Evolutionary conservation across 495 filamentous ascomycete genomes (phyloP).

Genomic region (Viridothelium virens): DNA sequence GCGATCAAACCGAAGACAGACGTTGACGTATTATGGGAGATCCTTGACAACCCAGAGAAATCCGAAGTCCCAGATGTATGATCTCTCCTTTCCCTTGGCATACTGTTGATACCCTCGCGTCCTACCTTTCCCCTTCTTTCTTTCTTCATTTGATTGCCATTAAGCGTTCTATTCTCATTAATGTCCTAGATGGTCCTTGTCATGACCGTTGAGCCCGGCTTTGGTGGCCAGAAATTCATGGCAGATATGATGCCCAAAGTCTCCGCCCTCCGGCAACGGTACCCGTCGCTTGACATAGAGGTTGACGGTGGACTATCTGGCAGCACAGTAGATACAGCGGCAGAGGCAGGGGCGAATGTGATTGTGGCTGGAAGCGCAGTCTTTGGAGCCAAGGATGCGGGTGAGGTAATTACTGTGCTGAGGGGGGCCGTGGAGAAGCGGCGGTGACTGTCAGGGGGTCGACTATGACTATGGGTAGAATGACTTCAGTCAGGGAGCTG

Average conservation of each 20-base stretch:
- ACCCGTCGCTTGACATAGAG: constrained; percentile 91
- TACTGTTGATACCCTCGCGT: no score
- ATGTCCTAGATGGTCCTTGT: constrained; percentile 84
- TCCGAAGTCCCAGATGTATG: constrained; percentile 85
- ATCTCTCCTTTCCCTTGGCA: constrained; percentile 15
- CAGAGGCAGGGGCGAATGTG: constrained; percentile 93
- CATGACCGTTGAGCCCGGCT: constrained; percentile 97
- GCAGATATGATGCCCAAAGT: constrained; percentile 92
- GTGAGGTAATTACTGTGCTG: constrained; percentile 71
- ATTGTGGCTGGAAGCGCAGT: constrained; percentile 97
- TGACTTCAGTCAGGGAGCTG: no score
- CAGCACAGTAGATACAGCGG: constrained; percentile 86
- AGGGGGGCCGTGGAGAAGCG: constrained; percentile 68
- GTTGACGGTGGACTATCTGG: constrained; percentile 88
- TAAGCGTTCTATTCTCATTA: background rate
- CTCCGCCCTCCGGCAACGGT: constrained; percentile 66
- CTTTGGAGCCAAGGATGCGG: constrained; percentile 84
- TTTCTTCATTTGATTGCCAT: background rate
- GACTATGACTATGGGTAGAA: background rate
- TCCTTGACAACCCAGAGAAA: constrained; percentile 62
- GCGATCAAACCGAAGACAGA: constrained; percentile 90
- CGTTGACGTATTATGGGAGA: constrained; percentile 84
- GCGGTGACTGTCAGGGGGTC: constrained; percentile 6
- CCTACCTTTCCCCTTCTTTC: background rate
- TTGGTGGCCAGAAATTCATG: constrained; percentile 99